A percentile compares a stretch with the other conserved stretches of the same genome.
Evolutionary conservation across 106 monocot species (phyloP).

Genomic region (Iris macrosiphon): DNA sequence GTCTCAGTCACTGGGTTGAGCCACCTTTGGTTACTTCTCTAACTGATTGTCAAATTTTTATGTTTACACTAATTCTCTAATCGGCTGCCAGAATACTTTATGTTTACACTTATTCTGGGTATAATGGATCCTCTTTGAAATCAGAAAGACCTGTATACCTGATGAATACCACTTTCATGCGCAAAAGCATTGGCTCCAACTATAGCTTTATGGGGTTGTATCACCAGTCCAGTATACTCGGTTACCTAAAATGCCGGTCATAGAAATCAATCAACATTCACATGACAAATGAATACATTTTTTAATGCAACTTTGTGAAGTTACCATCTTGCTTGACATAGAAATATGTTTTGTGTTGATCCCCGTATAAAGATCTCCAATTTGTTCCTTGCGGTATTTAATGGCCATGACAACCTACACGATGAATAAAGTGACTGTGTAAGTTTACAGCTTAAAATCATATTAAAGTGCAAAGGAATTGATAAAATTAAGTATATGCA

Average conservation of each 20-base stretch:
- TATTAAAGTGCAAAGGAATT: slow-evolving; percentile 19
- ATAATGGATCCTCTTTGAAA: no score
- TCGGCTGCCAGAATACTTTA: no score
- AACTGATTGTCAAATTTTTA: no score
- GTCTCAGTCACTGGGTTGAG: no score
- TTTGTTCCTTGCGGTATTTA: slow-evolving; percentile 43
- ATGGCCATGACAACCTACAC: slow-evolving; percentile 84
- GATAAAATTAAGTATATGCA: slow-evolving; percentile 4
- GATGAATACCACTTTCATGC: slow-evolving; percentile 85
- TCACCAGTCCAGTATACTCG: slow-evolving; percentile 74
- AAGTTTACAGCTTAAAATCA: no score
- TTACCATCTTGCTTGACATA: slow-evolving; percentile 88
- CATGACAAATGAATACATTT: neutral
- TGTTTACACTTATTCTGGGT: no score
- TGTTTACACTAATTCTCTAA: no score
- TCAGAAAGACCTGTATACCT: no score
- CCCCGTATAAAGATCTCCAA: slow-evolving; percentile 73
- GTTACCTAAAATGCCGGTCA: slow-evolving; percentile 68
- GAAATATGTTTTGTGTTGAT: slow-evolving; percentile 73
- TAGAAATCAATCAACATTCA: slow-evolving; percentile 1
- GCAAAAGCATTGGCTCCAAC: slow-evolving; percentile 87
- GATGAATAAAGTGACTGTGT: no score
- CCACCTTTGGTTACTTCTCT: no score
- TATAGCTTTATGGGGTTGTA: slow-evolving; percentile 95
- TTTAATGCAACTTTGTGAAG: neutral